Base-by-base conservation (phyloP, 495 filamentous ascomycete species). In the Xylaria nigripes region DNA sequence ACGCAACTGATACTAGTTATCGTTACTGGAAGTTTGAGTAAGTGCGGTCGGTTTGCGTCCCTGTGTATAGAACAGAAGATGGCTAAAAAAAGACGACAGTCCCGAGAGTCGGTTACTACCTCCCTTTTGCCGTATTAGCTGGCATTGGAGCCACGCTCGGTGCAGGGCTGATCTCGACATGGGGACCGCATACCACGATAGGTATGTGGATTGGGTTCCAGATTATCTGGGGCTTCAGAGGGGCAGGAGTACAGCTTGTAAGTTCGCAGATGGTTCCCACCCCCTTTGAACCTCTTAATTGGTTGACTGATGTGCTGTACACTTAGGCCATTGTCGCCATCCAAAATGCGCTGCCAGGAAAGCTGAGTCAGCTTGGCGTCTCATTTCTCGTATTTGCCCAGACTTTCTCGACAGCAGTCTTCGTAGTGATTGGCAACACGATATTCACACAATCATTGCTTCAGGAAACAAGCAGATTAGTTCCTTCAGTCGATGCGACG, bases 201-300 rank as follows among this genome's bases (percentile, higher is more conserved):
- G 71, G 62, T 21, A 60, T 76, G 69, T 86, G 81, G 83, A 67
- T 82, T 30, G 80, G 82, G 10, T 85, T 81, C 59, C 81, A 84
- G 57, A 74, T 84, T 29, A 58, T 86, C 5, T 71, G 69, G 9
- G 81, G 82, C 8, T 50, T 69, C 15, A 76, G 77, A n/a, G 73
- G 73, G 40, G 72, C 59, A 0, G 77, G 70, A 1, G 68, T 81
- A 50, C 78, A 82, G 51, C 61, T 76, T 24, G 75, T 63, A 45
- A 38, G 59, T 56, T 18, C 29, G 25, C 4, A 3, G 25, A 29
- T 29, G 25, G 55, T 68, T 23, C 65, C 68, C 18, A 55, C 64
- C 10, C 54, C 50, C 23, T 51, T 66, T 16, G 48, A 61, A 27
- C 54, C 65, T 10, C 62, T 60, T 7, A 61, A 65, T 42, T 45